Conservation (phyloP, 768 basidiomycete species). For the Pulveroboletus frians region DNA sequence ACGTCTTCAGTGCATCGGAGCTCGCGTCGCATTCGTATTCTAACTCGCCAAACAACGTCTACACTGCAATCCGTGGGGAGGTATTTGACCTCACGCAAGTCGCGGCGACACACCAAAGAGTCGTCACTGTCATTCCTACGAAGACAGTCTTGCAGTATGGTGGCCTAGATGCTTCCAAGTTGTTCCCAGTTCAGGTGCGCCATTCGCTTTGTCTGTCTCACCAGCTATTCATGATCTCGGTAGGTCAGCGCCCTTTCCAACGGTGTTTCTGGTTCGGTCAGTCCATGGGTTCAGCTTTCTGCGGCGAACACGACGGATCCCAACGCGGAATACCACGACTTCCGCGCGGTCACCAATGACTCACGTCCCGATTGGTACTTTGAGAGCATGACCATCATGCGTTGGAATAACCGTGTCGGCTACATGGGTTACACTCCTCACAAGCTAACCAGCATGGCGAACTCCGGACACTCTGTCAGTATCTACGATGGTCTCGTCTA, state of each 20-base stretch:
- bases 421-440: slow-evolving; percentile 81
- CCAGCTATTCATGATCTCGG: background rate
- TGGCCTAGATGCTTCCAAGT: slow-evolving; percentile 60
- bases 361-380: slow-evolving; percentile 98
- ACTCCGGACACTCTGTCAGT: slow-evolving; percentile 58
- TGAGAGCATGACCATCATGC: slow-evolving; percentile 89
- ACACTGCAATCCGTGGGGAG: slow-evolving; percentile 84
- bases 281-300: slow-evolving; percentile 75
- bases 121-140: slow-evolving; percentile 66
- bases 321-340: slow-evolving; percentile 90
- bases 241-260: slow-evolving; percentile 92
- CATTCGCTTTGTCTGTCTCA: background rate
- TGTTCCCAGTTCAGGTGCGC: slow-evolving; percentile 92
- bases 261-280: slow-evolving; percentile 74
- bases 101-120: slow-evolving; percentile 59
- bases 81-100: slow-evolving; percentile 82
- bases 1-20: slow-evolving; percentile 81
- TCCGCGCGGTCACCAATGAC: slow-evolving; percentile 84
- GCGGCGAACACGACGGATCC: slow-evolving; percentile 70
- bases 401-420: slow-evolving; percentile 82
- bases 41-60: slow-evolving; percentile 67
- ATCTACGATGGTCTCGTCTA: slow-evolving; percentile 86
- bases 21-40: slow-evolving; percentile 63
- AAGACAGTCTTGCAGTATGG: slow-evolving; percentile 83
- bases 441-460: slow-evolving; percentile 69